phyloP scores from a whole-genome alignment of 2,329 filamentous ascomycete species.

The Fusarium sp. region DNA sequence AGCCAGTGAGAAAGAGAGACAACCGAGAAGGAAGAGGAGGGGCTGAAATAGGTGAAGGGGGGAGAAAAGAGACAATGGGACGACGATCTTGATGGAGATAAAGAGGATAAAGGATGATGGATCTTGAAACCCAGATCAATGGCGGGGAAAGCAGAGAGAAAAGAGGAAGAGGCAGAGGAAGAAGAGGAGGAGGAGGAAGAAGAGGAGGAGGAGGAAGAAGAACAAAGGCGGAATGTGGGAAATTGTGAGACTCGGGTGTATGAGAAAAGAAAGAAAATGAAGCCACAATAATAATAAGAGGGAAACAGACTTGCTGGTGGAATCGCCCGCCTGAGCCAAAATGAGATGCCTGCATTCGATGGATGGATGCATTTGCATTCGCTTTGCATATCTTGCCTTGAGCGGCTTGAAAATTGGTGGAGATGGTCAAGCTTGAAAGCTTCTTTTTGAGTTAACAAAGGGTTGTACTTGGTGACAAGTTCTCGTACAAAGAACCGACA shows the following conservation, averaged over 20 bases:
- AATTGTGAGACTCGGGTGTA: constrained; percentile 16
- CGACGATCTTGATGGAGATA: background rate
- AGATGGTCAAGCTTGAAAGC: constrained; percentile 13
- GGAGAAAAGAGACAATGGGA: background rate
- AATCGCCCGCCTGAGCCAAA: constrained; percentile 13
- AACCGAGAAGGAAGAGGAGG: constrained; percentile 26
- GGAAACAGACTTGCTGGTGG: constrained; percentile 1
- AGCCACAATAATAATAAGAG: background rate
- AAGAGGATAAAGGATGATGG: background rate
- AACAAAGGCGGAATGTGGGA: background rate
- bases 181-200: background rate
- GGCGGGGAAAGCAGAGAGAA: background rate
- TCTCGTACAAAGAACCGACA: background rate
- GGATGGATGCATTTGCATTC: background rate
- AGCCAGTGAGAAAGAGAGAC: constrained; percentile 33
- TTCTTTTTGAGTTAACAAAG: constrained; percentile 18
- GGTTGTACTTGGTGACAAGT: background rate
- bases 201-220: background rate
- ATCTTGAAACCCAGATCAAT: background rate
- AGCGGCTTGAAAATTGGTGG: constrained; percentile 10
- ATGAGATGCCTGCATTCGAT: constrained; percentile 6
- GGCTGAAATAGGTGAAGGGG: constrained; percentile 8
- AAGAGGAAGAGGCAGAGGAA: background rate
- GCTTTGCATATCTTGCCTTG: constrained; percentile 10
- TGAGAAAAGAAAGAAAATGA: constrained; percentile 13